These are phyloP conservation scores for Penicillium sp. DNA, from an alignment of 2,329 filamentous ascomycete genomes.

Conservation along the genomic window DNA sequence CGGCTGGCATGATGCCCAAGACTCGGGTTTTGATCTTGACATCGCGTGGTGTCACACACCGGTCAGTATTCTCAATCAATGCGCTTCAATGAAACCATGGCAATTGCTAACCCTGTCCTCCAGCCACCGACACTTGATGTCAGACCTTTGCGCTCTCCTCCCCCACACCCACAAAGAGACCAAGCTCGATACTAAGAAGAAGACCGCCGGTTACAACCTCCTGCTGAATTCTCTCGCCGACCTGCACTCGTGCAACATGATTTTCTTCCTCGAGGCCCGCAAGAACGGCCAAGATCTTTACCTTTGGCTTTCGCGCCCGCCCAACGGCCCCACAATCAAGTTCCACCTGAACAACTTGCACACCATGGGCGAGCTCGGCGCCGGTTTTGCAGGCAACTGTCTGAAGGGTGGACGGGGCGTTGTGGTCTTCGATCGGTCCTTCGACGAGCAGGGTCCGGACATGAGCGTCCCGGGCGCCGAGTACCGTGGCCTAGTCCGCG, in stretches of 20 bases:
- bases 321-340: slow-evolving; percentile 75
- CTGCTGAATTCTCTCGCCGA: slow-evolving; percentile 75
- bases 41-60: slow-evolving; percentile 87
- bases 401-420: slow-evolving; percentile 89
- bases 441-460: slow-evolving; percentile 74
- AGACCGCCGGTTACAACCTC: slow-evolving; percentile 60
- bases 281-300: slow-evolving; percentile 90
- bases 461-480: slow-evolving; percentile 61
- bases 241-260: slow-evolving; percentile 91
- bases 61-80: slow-evolving; percentile 53
- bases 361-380: slow-evolving; percentile 91
- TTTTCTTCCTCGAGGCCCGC: slow-evolving; percentile 91
- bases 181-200: slow-evolving; percentile 95
- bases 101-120: slow-evolving; percentile 20
- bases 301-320: slow-evolving; percentile 87
- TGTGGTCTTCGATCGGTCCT: slow-evolving; percentile 86
- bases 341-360: slow-evolving; percentile 65
- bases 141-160: slow-evolving; percentile 83
- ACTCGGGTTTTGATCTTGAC: slow-evolving; percentile 82
- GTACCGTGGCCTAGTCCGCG: slow-evolving; percentile 64
- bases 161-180: slow-evolving; percentile 92
- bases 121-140: slow-evolving; percentile 90
- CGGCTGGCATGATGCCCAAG: slow-evolving; percentile 45
- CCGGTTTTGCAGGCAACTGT: slow-evolving; percentile 86
- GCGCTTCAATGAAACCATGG: not conserved